Percentiles rank a stretch among this genome's conserved stretches.
phyloP scores from a whole-genome alignment of 2,329 filamentous ascomycete species.

The Diplodia intermedia region DNA sequence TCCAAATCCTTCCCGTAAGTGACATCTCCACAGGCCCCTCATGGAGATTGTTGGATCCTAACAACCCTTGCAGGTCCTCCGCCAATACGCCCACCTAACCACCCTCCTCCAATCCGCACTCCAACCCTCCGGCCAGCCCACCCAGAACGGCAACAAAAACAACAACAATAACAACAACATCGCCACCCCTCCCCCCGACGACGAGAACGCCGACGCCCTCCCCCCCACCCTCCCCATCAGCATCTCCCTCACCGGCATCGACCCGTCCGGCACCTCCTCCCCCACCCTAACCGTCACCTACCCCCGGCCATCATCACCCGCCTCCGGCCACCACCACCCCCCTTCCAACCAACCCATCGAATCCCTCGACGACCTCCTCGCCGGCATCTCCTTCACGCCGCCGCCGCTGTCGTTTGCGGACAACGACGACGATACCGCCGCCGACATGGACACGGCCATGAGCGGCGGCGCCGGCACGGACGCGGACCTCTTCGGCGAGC shows the following conservation, averaged over 20 bases:
- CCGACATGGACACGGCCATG: slow-evolving; percentile 19
- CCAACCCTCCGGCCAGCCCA: slow-evolving; percentile 42
- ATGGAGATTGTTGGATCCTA: slow-evolving; percentile 19
- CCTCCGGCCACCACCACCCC: background rate
- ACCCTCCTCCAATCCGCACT: slow-evolving; percentile 70
- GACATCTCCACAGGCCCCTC: too few relatives aligned
- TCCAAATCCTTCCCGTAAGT: slow-evolving; percentile 70
- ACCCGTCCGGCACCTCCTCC: slow-evolving; percentile 32
- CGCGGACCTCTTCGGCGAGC: slow-evolving; percentile 26
- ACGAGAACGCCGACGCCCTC: slow-evolving; percentile 24
- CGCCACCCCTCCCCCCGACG: slow-evolving; percentile 42
- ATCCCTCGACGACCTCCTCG: slow-evolving; percentile 33
- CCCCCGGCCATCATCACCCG: slow-evolving; percentile 5
- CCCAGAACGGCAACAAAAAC: background rate
- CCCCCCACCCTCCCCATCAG: slow-evolving; percentile 28
- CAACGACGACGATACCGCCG: too few relatives aligned
- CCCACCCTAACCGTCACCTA: slow-evolving; percentile 33
- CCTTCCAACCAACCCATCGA: background rate
- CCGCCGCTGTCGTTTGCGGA: too few relatives aligned
- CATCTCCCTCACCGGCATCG: slow-evolving; percentile 26
- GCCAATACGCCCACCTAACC: slow-evolving; percentile 77
- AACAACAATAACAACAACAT: background rate
- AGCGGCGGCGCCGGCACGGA: slow-evolving; percentile 2
- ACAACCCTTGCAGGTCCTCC: slow-evolving; percentile 52
- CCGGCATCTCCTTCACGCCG: slow-evolving; percentile 1